Conservation (phyloP, 805 yeast genomes). For the Pichia nanzhaoensis region DNA sequence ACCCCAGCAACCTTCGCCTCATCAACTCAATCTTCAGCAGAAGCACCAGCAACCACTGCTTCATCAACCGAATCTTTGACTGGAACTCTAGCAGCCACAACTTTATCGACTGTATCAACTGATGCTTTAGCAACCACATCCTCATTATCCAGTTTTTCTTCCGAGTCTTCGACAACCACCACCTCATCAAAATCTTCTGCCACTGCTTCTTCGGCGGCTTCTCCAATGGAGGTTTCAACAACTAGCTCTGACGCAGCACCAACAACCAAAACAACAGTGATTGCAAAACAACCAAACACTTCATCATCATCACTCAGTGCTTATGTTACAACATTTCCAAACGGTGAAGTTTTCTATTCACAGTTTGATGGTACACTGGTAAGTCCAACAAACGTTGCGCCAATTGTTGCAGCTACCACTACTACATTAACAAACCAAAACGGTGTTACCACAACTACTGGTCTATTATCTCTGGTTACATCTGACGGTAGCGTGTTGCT, state of each 20-base stretch:
- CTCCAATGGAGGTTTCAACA: not conserved
- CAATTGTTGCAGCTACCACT: conserved; percentile 15
- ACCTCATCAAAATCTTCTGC: not conserved
- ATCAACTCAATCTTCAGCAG: too few relatives aligned
- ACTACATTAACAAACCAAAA: conserved; percentile 13
- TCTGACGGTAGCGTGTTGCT: conserved; percentile 8
- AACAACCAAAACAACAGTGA: not conserved
- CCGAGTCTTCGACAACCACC: not conserved
- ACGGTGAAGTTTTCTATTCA: conserved; percentile 14
- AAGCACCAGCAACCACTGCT: not conserved
- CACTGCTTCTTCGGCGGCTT: not conserved
- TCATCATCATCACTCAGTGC: not conserved
- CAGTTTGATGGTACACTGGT: conserved; percentile 2
- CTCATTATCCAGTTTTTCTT: not conserved
- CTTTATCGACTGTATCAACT: conserved; percentile 5
- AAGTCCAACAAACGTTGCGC: conserved; percentile 7
- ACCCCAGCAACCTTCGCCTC: not conserved
- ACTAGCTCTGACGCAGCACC: not conserved
- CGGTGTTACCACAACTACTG: conserved; percentile 12
- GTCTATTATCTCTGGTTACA: conserved; percentile 8
- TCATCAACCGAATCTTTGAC: not conserved
- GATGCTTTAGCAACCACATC: not conserved
- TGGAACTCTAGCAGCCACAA: conserved; percentile 2
- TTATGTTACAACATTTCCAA: conserved; percentile 10
- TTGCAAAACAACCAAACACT: not conserved